A percentile compares a stretch with the other conserved stretches of the same genome.
Conservation (phyloP, 2,329 filamentous ascomycete genomes). For the Nemania sp. region DNA sequence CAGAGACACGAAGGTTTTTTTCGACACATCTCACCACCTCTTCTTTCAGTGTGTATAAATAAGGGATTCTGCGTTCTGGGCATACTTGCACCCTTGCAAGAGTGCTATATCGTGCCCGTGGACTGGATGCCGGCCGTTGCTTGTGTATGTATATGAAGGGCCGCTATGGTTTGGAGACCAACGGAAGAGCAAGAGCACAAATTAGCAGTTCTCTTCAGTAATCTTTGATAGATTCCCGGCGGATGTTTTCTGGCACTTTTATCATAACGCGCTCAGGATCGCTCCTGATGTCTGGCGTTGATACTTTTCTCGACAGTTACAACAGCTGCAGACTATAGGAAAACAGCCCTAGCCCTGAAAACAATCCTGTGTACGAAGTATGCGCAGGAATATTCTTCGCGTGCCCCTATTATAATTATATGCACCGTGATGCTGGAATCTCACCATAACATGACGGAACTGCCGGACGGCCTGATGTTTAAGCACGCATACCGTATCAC, state of each 20-base stretch:
- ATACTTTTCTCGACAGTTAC: slow-evolving; percentile 34
- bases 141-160: slow-evolving; percentile 37
- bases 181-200: slow-evolving; percentile 28
- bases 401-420: neutral
- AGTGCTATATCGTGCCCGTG: slow-evolving; percentile 7
- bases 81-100: slow-evolving; percentile 8
- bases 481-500: too few species aligned
- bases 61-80: slow-evolving; percentile 29
- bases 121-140: slow-evolving; percentile 13
- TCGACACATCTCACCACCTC: slow-evolving; percentile 31
- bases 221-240: slow-evolving; percentile 39
- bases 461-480: too few species aligned
- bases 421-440: too few species aligned
- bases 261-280: slow-evolving; percentile 31
- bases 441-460: too few species aligned
- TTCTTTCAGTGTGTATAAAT: slow-evolving; percentile 41
- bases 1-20: slow-evolving; percentile 20
- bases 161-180: slow-evolving; percentile 26
- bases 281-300: slow-evolving; percentile 30
- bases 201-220: slow-evolving; percentile 29
- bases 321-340: slow-evolving; percentile 32
- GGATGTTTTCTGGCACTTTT: slow-evolving; percentile 32
- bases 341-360: slow-evolving; percentile 31
- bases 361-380: slow-evolving; percentile 35
- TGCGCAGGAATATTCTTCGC: slow-evolving; percentile 32